Evolutionary conservation across 768 basidiomycete genomes (phyloP), one percentile per base, ranked within the genome.

Genomic region (Trametes elegans): DNA sequence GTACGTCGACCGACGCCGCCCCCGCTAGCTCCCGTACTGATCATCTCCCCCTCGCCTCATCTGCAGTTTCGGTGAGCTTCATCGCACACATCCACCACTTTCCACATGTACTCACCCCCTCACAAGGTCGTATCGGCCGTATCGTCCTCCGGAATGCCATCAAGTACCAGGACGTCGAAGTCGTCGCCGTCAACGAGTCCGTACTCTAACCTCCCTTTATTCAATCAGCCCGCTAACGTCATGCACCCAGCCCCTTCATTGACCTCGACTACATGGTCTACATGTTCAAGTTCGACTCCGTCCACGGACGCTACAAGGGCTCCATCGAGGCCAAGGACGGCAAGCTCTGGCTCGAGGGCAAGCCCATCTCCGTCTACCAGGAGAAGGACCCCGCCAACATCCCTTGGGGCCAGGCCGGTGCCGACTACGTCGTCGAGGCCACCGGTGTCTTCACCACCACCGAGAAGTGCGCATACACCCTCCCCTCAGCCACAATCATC

Each of bases 241-340:
- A 26, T 60, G 34, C 29, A 36, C 26, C 18, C 28, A 96, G 93
- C 75, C 96, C 96, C 51, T 99, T 98, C 87, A 98, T 99, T 61
- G 86, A 92, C 71, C 85, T 95, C 64, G 81, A 87, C 3, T 98
- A 99, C 85, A 97, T 98, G 95, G 96, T 94, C 70, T 97, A 97
- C 83, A 93, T 97, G 93, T 95, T 97, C 89, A 96, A 93, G 80
- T 95, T 84, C 70, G 93, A 95, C 71, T 89, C 93, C 53, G 90
- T 93, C 60, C 93, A 96, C 76, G 88, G 93, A 48, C 85, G 88
- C 70, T 98, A 88, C 84, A 86, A 90, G 70, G 96, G 95, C 60
- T 72, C 82, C 43, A 82, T 96, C 64, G 79, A 85, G 72, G 73
- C 79, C 73, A 86, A 88, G 77, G 89, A 92, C 64, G 92, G 90